Evolutionary conservation across 192 early-diverging fungal species (phyloP).

Genomic region (Coemansia sp.): DNA sequence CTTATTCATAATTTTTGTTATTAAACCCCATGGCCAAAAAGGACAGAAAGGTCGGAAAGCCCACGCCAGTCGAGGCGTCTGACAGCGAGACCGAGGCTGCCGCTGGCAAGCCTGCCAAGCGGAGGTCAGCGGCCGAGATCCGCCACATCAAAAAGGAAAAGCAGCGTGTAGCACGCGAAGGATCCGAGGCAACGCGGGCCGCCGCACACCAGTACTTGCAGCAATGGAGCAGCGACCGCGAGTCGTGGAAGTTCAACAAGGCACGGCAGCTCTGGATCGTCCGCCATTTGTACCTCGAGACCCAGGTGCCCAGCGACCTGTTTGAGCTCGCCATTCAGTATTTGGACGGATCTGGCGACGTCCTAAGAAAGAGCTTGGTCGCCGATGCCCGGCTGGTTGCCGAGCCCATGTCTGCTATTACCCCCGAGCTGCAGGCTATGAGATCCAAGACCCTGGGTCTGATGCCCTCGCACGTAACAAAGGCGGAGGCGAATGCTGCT

Average conservation of each 20-base stretch:
- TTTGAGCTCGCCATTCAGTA: constrained; percentile 35
- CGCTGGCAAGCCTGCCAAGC: constrained; percentile 17
- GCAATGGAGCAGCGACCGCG: constrained; percentile 14
- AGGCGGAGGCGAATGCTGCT: constrained; percentile 16
- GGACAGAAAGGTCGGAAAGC: neutral
- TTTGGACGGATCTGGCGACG: neutral
- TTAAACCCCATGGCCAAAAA: constrained; percentile 6
- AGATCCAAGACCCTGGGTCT: constrained; percentile 17
- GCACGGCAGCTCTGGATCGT: constrained; percentile 45
- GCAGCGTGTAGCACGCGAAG: constrained; percentile 21
- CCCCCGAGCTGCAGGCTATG: constrained; percentile 3
- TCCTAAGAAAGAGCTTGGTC: constrained; percentile 17
- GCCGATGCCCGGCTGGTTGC: constrained; percentile 23
- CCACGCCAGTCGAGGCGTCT: constrained; percentile 2
- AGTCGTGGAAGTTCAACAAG: constrained; percentile 45
- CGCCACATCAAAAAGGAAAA: constrained; percentile 22
- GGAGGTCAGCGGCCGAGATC: constrained; percentile 42
- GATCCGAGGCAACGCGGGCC: constrained; percentile 20
- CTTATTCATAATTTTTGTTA: no score
- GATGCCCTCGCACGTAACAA: constrained; percentile 40
- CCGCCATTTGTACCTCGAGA: constrained; percentile 35
- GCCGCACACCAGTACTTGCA: constrained; percentile 29
- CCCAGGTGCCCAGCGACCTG: constrained; percentile 15
- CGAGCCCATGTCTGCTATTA: constrained; percentile 11
- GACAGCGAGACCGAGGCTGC: neutral